Evolutionary conservation across 805 yeast species (phyloP).

Genomic region (Ogataea polymorpha): DNA sequence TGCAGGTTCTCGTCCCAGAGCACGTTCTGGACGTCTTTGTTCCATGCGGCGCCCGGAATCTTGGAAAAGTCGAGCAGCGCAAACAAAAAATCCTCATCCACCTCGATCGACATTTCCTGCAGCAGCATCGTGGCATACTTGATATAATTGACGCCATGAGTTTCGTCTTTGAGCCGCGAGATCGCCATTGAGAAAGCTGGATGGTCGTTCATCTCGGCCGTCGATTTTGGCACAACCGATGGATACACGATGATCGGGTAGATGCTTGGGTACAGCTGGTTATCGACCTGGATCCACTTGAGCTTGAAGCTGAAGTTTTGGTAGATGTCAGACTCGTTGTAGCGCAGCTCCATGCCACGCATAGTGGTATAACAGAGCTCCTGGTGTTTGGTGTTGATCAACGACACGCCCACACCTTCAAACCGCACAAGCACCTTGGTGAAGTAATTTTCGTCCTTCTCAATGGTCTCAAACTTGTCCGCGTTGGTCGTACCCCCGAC

Average conservation of each 20-base stretch:
- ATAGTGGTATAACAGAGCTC: slow-evolving; percentile 84
- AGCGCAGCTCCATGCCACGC: slow-evolving; percentile 75
- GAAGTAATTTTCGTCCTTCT: slow-evolving; percentile 51
- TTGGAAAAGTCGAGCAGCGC: slow-evolving; percentile 78
- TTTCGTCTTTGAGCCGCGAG: slow-evolving; percentile 79
- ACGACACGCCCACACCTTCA: slow-evolving; percentile 85
- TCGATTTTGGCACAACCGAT: slow-evolving; percentile 79
- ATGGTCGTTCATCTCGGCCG: slow-evolving; percentile 79
- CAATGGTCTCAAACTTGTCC: slow-evolving; percentile 54
- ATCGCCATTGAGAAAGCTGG: slow-evolving; percentile 88
- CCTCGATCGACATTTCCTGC: slow-evolving; percentile 88
- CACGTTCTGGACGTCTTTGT: slow-evolving; percentile 33
- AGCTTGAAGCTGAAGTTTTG: slow-evolving; percentile 77
- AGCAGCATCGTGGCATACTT: slow-evolving; percentile 87
- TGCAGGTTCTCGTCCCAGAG: slow-evolving; percentile 61
- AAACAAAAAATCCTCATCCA: slow-evolving; percentile 89
- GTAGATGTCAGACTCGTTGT: slow-evolving; percentile 79
- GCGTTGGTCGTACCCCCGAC: slow-evolving; percentile 26
- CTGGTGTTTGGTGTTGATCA: slow-evolving; percentile 64
- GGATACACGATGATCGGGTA: slow-evolving; percentile 91
- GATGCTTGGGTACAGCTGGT: slow-evolving; percentile 82
- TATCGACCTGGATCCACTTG: slow-evolving; percentile 95
- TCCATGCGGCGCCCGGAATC: slow-evolving; percentile 82
- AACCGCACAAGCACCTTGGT: slow-evolving; percentile 58
- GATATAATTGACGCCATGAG: slow-evolving; percentile 85